Evolutionary conservation across 2,329 filamentous ascomycete species (phyloP).

Genomic region (Stagonosporopsis cucurbitacearum): DNA sequence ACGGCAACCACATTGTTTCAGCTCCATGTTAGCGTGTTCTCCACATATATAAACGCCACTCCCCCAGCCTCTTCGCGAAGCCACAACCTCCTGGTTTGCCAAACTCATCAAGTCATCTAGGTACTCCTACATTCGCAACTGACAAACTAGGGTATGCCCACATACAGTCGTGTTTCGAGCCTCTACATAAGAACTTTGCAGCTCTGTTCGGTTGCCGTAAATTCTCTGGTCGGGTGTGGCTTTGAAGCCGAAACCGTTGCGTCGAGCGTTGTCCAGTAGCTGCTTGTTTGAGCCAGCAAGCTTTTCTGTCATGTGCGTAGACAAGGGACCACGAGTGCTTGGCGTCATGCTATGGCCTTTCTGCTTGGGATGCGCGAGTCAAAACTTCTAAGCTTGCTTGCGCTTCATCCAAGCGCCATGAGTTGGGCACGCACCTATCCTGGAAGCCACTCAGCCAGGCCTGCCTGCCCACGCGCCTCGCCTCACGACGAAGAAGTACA

Average conservation of each 20-base stretch:
- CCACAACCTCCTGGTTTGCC: neutral
- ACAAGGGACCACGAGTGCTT: neutral
- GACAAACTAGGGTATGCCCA: neutral
- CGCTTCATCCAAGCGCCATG: neutral
- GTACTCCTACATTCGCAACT: neutral
- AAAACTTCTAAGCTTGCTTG: neutral
- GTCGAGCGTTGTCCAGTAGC: neutral
- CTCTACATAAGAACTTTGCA: neutral
- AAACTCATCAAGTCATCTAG: neutral
- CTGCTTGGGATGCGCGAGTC: neutral
- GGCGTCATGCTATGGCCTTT: neutral
- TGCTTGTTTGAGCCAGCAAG: neutral
- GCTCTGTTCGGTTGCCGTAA: neutral
- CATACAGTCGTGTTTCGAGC: neutral
- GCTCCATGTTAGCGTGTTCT: neutral
- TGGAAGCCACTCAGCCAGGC: neutral
- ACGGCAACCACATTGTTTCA: constrained; percentile 6
- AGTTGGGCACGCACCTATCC: neutral
- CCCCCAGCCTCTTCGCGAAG: neutral
- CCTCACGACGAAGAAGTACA: neutral
- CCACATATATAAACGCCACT: constrained; percentile 5
- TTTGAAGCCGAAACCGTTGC: neutral
- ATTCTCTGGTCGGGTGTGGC: neutral
- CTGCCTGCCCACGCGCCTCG: neutral
- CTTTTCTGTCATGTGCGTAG: neutral